Base-by-base conservation (phyloP, 306 rosid species). In the Prosopis cineraria region DNA sequence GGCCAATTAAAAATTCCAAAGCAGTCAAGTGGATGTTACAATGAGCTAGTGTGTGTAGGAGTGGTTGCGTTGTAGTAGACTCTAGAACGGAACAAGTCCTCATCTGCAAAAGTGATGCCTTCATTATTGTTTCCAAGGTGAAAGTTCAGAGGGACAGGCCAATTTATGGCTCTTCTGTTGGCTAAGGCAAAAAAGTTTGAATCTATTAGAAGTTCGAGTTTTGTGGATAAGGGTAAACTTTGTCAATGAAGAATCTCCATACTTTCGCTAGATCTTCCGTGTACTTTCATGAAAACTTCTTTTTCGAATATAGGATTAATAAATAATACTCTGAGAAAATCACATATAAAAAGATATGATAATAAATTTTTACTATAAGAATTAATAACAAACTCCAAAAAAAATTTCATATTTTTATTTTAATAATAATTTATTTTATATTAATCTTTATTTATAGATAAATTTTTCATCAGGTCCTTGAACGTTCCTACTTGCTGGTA, bases 71-170 rank as follows among this genome's bases (percentile, higher is more conserved):
- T 44, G 3, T 25, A 7, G 19, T 36, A 3, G 30, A 20, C 48
- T 52, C 48, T 70, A 25, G 34, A 64, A 64, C 56, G 74, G 63
- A 73, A 5, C n/a, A 68, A 12, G 70, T 34, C 59, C 3, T 43
- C 34, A 10, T 43, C 72, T 27, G 34, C 17, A 39, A 40, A 40
- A 47, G 40, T 30, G 39, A 19, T 39, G 11, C 31, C 20, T 41
- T 48, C 13, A 17, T 47, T 3, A 17, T 63, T 3, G n/a, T 19
- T 37, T 80, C 67, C 39, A 53, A 66, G 55, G 20, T 52, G 52
- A n/a, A 55, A 53, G 27, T 19, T 14, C 39, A 12, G 45, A n/a
- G 56, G 22, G 33, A 58, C 36, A 11, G 44, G n/a, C 10, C 72
- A 34, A 36, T 44, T 7, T 68, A 59, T 12, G 60, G 59, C 22